These are phyloP conservation scores for Cutaneotrichosporon curvatum DNA, from an alignment of 1,284 basidiomycete genomes.

Conservation along the genomic window DNA sequence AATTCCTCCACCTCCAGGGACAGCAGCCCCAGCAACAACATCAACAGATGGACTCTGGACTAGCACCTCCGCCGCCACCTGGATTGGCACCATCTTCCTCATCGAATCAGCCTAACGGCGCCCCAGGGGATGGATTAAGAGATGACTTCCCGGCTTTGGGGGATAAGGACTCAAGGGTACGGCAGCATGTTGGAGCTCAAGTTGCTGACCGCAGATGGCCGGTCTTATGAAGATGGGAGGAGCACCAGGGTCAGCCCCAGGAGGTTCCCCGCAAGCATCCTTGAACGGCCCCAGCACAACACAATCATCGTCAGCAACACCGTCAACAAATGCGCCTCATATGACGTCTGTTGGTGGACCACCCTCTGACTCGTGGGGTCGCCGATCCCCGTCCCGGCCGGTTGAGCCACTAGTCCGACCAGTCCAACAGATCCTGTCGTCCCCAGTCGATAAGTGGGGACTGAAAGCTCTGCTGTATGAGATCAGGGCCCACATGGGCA, in stretches of 20 bases:
- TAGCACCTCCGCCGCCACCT: conserved; percentile 40
- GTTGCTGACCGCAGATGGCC: conserved; percentile 22
- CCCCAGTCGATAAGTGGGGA: conserved; percentile 93
- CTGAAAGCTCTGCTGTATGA: conserved; percentile 78
- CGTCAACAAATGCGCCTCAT: conserved; percentile 25
- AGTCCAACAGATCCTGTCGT: conserved; percentile 87
- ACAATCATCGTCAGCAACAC: conserved; percentile 28
- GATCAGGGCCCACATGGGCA: conserved; percentile 70
- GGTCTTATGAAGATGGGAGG: conserved; percentile 15
- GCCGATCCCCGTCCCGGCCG: conserved; percentile 24
- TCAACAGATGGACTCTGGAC: conserved; percentile 33
- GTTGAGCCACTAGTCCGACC: conserved; percentile 68
- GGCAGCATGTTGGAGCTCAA: conserved; percentile 18
- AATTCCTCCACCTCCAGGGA: conserved; percentile 25
- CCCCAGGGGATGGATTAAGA: conserved; percentile 22
- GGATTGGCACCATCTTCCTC: conserved; percentile 35
- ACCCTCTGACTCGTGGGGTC: conserved; percentile 31
- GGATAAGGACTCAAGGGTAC: conserved; percentile 20
- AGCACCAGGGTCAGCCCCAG: conserved; percentile 13
- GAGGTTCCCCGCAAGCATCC: conserved; percentile 13
- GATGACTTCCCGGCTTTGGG: conserved; percentile 45
- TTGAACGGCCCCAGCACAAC: conserved; percentile 28
- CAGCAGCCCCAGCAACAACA: conserved; percentile 36
- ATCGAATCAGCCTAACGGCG: conserved; percentile 25
- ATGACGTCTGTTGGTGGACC: conserved; percentile 18